Evolutionary conservation across 164 flowering plant genomes (phyloP).

Genomic region (Macadamia tetraphylla): DNA sequence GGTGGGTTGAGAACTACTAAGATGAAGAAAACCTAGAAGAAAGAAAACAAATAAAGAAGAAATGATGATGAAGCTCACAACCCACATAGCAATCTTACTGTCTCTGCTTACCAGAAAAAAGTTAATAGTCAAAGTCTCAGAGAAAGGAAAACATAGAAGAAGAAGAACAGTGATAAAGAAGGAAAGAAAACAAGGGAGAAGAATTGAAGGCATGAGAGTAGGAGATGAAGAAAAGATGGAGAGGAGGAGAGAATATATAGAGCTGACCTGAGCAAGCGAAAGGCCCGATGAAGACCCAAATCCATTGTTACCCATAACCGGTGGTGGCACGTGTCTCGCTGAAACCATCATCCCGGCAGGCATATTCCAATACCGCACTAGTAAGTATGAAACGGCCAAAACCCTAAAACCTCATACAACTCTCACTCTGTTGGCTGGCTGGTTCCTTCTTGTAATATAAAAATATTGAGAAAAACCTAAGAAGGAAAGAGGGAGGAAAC

Average conservation of each 20-base stretch:
- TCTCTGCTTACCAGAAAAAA: no score
- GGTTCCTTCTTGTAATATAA: background rate
- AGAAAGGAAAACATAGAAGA: background rate
- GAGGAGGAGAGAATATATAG: constrained; percentile 1
- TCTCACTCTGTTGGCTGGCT: no score
- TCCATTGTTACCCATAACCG: constrained; percentile 16
- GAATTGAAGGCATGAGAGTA: background rate
- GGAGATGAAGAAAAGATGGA: no score
- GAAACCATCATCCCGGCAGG: constrained; percentile 23
- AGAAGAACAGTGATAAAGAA: background rate
- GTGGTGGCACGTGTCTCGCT: constrained; percentile 11
- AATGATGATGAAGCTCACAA: background rate
- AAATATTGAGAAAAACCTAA: background rate
- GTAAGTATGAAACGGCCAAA: background rate
- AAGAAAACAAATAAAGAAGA: no score
- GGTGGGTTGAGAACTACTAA: no score
- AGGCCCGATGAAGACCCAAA: constrained; percentile 21
- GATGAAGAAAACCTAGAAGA: no score
- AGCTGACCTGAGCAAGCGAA: constrained; percentile 23
- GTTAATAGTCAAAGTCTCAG: background rate
- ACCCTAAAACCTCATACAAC: background rate
- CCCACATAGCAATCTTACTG: no score
- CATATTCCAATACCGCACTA: constrained; percentile 9
- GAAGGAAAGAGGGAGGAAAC: no score
- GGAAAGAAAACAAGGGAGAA: background rate